These are phyloP conservation scores for Flammula alnicola DNA, from an alignment of 1,284 basidiomycete genomes.

Conservation along the genomic window DNA sequence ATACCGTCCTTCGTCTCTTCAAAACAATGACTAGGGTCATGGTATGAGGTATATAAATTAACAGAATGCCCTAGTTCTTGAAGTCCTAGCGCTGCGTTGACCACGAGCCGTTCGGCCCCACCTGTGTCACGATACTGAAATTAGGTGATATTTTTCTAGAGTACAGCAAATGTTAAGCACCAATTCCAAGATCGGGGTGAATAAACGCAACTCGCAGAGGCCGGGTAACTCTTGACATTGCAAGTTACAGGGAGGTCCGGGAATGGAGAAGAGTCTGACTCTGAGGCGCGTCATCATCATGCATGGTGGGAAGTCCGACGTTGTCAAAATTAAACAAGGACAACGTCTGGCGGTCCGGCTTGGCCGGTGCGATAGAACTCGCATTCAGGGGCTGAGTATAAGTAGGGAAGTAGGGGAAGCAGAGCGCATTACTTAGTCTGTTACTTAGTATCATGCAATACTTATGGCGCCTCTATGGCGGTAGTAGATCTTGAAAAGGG, in stretches of 20 bases:
- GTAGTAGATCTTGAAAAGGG: too few relatives aligned
- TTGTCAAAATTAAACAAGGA: neutral
- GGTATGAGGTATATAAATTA: constrained; percentile 94
- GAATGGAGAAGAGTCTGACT: too few relatives aligned
- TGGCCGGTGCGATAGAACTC: too few relatives aligned
- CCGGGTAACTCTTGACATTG: constrained; percentile 12
- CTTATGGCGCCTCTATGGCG: too few relatives aligned
- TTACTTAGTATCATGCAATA: too few relatives aligned
- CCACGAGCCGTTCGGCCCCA: constrained; percentile 93
- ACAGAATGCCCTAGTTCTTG: constrained; percentile 87
- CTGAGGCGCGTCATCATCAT: too few relatives aligned
- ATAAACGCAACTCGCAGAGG: constrained; percentile 77
- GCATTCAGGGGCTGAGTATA: too few relatives aligned
- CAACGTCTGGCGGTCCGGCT: too few relatives aligned
- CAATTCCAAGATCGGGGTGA: constrained; percentile 95
- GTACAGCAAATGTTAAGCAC: constrained; percentile 47
- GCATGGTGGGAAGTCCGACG: neutral
- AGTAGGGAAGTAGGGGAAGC: too few relatives aligned
- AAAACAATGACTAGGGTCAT: constrained; percentile 85
- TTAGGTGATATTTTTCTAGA: constrained; percentile 4
- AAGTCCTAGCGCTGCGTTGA: constrained; percentile 93
- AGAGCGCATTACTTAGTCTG: too few relatives aligned
- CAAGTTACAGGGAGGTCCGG: neutral
- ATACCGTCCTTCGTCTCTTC: constrained; percentile 89
- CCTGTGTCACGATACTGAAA: constrained; percentile 51